Base-by-base conservation (phyloP, 176 grass and related monocot genomes). In the Zoysia pacifica region DNA sequence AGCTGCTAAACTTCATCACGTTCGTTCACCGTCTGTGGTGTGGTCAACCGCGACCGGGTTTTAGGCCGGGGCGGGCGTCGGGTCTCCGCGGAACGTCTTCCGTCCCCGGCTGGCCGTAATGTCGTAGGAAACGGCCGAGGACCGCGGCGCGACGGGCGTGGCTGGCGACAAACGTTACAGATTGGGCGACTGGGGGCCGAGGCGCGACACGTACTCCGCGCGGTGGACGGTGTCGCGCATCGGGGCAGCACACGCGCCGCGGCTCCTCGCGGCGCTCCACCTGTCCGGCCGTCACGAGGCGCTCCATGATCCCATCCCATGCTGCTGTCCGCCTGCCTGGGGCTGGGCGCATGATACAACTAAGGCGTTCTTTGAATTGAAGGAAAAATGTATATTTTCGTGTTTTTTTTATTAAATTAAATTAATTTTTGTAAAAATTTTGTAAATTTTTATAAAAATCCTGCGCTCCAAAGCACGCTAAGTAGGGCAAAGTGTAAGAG, bases 251-350 rank as follows among this genome's bases (percentile, higher is more conserved):
- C 68, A 65, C 83, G 83, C 76, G 76, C 70, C 63, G 54, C 47
- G 76, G 69, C 80, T 83, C 76, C 80, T 66, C 59, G 36, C 18
- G 0, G 5, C 76, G 14, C 63, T 84, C 81, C 81, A 88, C 81
- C 76, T 84, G 85, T 77, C 53, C 62, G 18, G 35, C 65, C 71
- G 62, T 79, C 87, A 70, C 81, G 46, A 69, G 63, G 47, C 38
- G 41, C 55, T 58, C 70, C 28, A 28, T 28, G 28, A 28, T 28
- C 28, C 28, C 28, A 28, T 16, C 60, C 74, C 47, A 48, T 41
- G 8, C 79, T 7, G 1, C 61, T 39, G 28, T 28, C 0, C 28
- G 28, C 28, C 28, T 28, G 28, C 28, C n/a, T n/a, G n/a, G n/a
- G n/a, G n/a, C 16, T 18, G 12, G n/a, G n/a, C 56, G 73, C 50